A percentile compares a stretch with the other conserved stretches of the same genome.
Evolutionary conservation across 2,329 filamentous ascomycete genomes (phyloP).

Genomic region (Tolypocladium sp.): DNA sequence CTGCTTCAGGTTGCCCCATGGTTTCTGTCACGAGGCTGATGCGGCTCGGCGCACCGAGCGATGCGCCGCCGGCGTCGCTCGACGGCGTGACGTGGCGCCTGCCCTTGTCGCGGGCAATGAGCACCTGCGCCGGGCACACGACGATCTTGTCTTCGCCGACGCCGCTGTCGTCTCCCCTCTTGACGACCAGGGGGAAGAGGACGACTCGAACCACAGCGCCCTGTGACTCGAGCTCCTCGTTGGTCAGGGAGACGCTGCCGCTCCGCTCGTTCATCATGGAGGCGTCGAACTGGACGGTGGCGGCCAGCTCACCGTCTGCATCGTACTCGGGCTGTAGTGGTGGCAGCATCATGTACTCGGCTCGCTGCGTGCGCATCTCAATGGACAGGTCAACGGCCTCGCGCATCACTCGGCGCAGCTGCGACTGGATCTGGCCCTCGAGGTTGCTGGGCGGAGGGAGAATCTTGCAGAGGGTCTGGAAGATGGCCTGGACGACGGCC

Average conservation of each 20-base stretch:
- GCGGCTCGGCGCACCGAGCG: constrained; percentile 26
- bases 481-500: constrained; percentile 81
- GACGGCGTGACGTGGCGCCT: constrained; percentile 32
- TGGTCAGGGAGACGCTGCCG: constrained; percentile 47
- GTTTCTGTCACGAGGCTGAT: constrained; percentile 26
- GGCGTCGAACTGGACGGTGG: constrained; percentile 86
- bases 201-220: constrained; percentile 80
- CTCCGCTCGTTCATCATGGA: constrained; percentile 90
- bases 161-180: constrained; percentile 84
- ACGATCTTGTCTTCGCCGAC: constrained; percentile 90
- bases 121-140: constrained; percentile 88
- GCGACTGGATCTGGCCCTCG: constrained; percentile 71
- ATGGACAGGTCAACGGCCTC: constrained; percentile 85
- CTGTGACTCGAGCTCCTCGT: constrained; percentile 71
- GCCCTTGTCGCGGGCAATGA: constrained; percentile 52
- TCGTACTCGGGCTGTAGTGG: constrained; percentile 93
- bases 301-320: constrained; percentile 77
- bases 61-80: constrained; percentile 42
- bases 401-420: constrained; percentile 78
- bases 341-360: constrained; percentile 98
- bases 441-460: constrained; percentile 78
- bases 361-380: constrained; percentile 94
- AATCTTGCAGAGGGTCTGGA: constrained; percentile 72
- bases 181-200: constrained; percentile 91
- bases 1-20: constrained; percentile 19